Base-by-base conservation (phyloP, 345 rosid species). In the Carallia pectinifolia region DNA sequence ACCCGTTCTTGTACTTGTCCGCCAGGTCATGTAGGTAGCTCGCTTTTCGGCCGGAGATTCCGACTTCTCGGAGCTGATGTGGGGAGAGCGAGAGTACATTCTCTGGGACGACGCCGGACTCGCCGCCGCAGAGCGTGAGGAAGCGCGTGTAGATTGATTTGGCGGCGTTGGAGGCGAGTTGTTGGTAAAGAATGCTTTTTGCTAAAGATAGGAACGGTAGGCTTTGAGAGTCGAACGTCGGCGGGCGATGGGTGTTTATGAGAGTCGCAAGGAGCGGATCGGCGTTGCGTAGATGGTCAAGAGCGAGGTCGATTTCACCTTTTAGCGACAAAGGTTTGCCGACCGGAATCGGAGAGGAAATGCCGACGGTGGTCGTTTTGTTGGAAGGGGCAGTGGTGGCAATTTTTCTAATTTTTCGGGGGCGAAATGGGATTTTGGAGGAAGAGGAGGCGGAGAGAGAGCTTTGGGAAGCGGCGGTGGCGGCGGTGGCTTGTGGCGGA, bases 21-120 rank as follows among this genome's bases (percentile, higher is more conserved):
- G 97, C 87, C n/a, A 93, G 73, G 52, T 93, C 94, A 64, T 86
- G 93, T 30, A 93, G 85, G 71, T 93, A 93, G 70, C 92, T 85
- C n/a, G 97, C 91, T 80, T 90, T 93, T 40, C 96, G 83, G 38
- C 81, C 86, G 0, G 97, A 93, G 69, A 93, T 80, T 12, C 98
- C 97, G 67, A 81, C 79, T 77, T 86, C 79, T 17, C 98, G 86
- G 58, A 93, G 91, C 70, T 86, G 83, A 23, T 67, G 74, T 30
- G 86, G 75, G 36, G 94, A 74, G 59, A 85, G 53, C 0, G 86
- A 81, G 62, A 78, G 81, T 4, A 93, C 74, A 13, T 85, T 58
- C 37, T 65, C 76, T 2, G 94, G 90, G 3, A 80, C 48, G 54
- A 93, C 87, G 4, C 65, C 74, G 4, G 78, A 73, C 53, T 82